These are phyloP conservation scores for Chaetothyriales sp. DNA, from an alignment of 2,329 filamentous ascomycete species.

Conservation along the genomic window DNA sequence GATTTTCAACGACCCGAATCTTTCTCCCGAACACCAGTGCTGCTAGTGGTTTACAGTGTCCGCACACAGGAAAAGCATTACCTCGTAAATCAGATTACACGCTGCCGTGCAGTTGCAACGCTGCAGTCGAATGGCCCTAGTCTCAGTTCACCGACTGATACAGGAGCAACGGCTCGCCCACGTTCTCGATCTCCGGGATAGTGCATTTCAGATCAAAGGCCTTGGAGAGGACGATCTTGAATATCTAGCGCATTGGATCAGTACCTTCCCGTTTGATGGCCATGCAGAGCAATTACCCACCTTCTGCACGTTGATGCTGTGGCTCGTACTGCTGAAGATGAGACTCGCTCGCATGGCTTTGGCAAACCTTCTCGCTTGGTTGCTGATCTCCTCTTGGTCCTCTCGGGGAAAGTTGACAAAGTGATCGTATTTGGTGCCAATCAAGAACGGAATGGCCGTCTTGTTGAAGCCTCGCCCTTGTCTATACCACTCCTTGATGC, in stretches of 20 bases:
- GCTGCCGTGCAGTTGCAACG: not conserved
- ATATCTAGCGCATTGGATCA: slow-evolving; percentile 54
- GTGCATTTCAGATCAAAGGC: slow-evolving; percentile 98
- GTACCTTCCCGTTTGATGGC: slow-evolving; percentile 6
- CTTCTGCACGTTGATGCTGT: slow-evolving; percentile 99
- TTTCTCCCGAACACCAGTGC: not conserved
- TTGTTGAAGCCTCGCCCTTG: slow-evolving; percentile 98
- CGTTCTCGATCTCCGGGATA: slow-evolving; percentile 96
- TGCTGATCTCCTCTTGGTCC: slow-evolving; percentile 96
- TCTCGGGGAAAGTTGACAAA: slow-evolving; percentile 97
- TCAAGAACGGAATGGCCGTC: slow-evolving; percentile 94
- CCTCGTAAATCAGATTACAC: not conserved
- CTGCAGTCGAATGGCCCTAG: not conserved
- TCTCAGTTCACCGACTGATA: slow-evolving; percentile 50
- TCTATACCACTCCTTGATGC: slow-evolving; percentile 98
- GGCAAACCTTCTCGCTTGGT: slow-evolving; percentile 88
- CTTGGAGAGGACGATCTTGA: slow-evolving; percentile 98
- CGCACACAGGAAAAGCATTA: not conserved
- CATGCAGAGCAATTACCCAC: slow-evolving; percentile 33
- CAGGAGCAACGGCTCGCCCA: slow-evolving; percentile 85
- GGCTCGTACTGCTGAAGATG: slow-evolving; percentile 97
- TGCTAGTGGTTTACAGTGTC: not conserved
- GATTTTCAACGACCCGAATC: not conserved
- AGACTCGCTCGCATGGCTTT: slow-evolving; percentile 96
- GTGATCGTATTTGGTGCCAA: slow-evolving; percentile 97